Percentiles rank a stretch among this genome's conserved stretches.
Evolutionary conservation across 495 filamentous ascomycete genomes (phyloP).

Genomic region (Friedmanniomyces endolithicus): DNA sequence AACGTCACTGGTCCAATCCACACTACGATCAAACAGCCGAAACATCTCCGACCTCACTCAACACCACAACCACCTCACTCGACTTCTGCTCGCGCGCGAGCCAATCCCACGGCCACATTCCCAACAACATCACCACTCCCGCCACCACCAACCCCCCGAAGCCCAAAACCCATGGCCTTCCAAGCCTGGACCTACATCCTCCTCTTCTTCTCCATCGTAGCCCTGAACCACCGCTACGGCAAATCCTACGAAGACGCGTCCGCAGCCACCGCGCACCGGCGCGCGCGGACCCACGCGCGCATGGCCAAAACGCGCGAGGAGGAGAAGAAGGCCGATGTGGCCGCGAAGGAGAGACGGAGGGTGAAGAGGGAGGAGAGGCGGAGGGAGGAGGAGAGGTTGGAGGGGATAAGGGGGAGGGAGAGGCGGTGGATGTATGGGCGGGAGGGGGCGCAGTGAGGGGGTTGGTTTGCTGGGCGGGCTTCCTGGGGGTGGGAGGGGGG

Average conservation of each 20-base stretch:
- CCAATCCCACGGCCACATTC: neutral
- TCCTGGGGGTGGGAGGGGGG: neutral
- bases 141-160: neutral
- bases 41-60: neutral
- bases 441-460: neutral
- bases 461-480: neutral
- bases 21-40: neutral
- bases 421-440: slow-evolving; percentile 1
- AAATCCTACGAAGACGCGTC: slow-evolving; percentile 6
- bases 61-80: neutral
- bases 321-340: slow-evolving; percentile 3
- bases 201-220: slow-evolving; percentile 3
- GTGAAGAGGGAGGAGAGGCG: neutral
- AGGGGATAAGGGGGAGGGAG: neutral
- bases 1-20: neutral
- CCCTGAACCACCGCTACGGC: slow-evolving; percentile 6
- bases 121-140: neutral
- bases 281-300: neutral
- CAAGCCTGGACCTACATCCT: slow-evolving; percentile 1
- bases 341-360: neutral
- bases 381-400: slow-evolving; percentile 5
- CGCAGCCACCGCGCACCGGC: neutral
- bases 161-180: slow-evolving; percentile 4
- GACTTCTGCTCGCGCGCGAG: too few relatives aligned
- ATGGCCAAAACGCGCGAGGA: neutral